A percentile compares a stretch with the other conserved stretches of the same genome.
Evolutionary conservation across 768 basidiomycete genomes (phyloP).

Genomic region (Suillus fuscotomentosus): DNA sequence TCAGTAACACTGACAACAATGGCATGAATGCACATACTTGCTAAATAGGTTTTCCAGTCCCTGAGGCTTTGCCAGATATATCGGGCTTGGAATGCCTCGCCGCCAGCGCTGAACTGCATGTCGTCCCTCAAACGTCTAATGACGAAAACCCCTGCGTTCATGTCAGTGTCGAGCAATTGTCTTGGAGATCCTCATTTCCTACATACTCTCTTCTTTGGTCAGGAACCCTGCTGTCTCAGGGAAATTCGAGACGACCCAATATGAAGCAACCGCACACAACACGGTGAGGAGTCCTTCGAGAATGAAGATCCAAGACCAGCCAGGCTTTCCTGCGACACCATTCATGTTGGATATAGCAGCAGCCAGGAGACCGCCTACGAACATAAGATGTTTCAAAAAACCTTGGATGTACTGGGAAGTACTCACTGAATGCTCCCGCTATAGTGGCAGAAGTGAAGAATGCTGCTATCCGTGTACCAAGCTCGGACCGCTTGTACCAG

Average conservation of each 20-base stretch:
- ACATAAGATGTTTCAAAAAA: not conserved
- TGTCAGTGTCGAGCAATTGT: not conserved
- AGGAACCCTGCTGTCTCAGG: slow-evolving; percentile 75
- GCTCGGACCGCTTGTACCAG: slow-evolving; percentile 81
- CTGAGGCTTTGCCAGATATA: slow-evolving; percentile 59
- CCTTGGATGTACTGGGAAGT: not conserved
- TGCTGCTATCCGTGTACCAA: slow-evolving; percentile 65
- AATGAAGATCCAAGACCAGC: slow-evolving; percentile 76
- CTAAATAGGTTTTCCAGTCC: slow-evolving; percentile 76
- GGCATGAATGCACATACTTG: slow-evolving; percentile 43
- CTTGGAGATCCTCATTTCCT: not conserved
- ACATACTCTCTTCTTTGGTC: slow-evolving; percentile 56
- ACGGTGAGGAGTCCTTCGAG: slow-evolving; percentile 73
- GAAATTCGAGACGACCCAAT: slow-evolving; percentile 77
- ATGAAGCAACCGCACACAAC: slow-evolving; percentile 55
- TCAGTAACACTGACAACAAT: slow-evolving; percentile 5
- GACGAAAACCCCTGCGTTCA: slow-evolving; percentile 51
- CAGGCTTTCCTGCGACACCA: slow-evolving; percentile 60
- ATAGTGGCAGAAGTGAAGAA: slow-evolving; percentile 83
- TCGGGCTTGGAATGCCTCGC: slow-evolving; percentile 49
- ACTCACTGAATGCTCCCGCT: slow-evolving; percentile 70
- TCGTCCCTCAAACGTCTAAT: slow-evolving; percentile 65
- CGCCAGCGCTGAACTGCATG: slow-evolving; percentile 62
- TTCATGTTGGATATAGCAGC: slow-evolving; percentile 71
- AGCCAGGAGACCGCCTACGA: slow-evolving; percentile 60